A percentile compares a stretch with the other conserved stretches of the same genome.
Conservation (phyloP, 2,329 filamentous ascomycete species). For the Tolypocladium paradoxum region DNA sequence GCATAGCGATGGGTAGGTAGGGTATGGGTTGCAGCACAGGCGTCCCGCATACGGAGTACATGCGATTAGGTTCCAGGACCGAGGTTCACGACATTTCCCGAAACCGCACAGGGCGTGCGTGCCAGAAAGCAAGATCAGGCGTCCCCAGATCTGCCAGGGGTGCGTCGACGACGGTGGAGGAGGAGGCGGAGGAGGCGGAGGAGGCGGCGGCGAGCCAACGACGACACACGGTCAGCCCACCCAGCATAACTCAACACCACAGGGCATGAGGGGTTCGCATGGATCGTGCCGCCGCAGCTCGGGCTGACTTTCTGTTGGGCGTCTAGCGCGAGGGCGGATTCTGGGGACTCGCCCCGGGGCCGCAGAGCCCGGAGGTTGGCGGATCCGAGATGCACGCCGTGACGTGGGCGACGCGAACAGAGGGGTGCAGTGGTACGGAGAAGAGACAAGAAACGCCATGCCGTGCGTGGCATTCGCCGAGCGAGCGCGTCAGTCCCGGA, state of each 20-base stretch:
- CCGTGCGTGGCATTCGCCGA: too few species aligned
- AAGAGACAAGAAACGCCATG: too few species aligned
- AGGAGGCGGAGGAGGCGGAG: neutral
- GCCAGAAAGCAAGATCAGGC: neutral
- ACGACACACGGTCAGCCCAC: neutral
- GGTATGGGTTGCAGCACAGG: neutral
- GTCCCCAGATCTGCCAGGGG: neutral
- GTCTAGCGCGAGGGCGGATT: neutral
- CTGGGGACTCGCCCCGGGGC: neutral
- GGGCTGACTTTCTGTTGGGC: neutral
- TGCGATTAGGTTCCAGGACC: neutral
- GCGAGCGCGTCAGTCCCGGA: too few species aligned
- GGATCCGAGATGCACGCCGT: too few species aligned
- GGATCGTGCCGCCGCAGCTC: neutral
- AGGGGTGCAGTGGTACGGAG: too few species aligned
- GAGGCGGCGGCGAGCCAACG: neutral
- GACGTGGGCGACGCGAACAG: too few species aligned
- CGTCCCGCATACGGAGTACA: neutral
- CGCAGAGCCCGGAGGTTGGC: too few species aligned
- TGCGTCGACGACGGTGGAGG: neutral
- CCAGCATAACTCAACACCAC: neutral
- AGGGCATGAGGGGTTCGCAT: too few species aligned
- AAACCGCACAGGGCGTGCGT: neutral
- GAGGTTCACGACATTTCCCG: neutral
- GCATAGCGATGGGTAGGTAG: neutral